Evolutionary conservation across 352 stramenopile genomes (phyloP), one percentile per base, ranked within the genome.

Genomic region (Pythium insidiosum): DNA sequence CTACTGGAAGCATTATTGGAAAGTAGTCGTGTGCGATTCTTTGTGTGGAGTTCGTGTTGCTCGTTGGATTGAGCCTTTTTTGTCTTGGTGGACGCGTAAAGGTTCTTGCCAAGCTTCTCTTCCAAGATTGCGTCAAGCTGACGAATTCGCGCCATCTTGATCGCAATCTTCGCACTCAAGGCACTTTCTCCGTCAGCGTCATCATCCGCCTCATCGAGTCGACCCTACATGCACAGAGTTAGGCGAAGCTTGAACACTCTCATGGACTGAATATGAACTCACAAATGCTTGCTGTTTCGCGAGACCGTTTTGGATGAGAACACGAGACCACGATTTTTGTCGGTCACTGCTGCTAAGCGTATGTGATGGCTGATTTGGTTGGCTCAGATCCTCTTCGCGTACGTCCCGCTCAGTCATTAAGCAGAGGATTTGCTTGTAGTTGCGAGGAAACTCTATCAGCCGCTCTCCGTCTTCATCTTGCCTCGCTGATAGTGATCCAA

Each of bases 221-320:
- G 41, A 6, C 69, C 73, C 73, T 85, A 37, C 21, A 50, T 25
- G 2, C 30, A 33, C 28, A 15, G 9, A 9, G 9, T 13, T 33
- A 15, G 28, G 28, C 28, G 9, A 9, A 18, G 6, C 24, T 26
- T 5, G 19, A 12, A 38, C 13, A 40, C 11, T 29, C 19, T 28
- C 15, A 39, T 19, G 12, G 12, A 21, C 16, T 16, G 7, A 2
- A 3, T 15, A 42, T 13, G 18, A 57, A 50, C 63, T 61, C 60
- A 84, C 71, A 40, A 69, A 81, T 5, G 74, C 74, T 45, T 87
- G 68, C 22, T 87, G 71, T 34, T 83, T 84, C 19, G 68, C 65
- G 21, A 87, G 55, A 13, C 68, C 71, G 22, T 68, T 68, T 39
- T 84, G 58, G 21, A 84, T 74, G 9, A 87, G 67, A 4, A 87